phyloP scores from a whole-genome alignment of 495 filamentous ascomycete species.

The Friedmanniomyces simplex region DNA sequence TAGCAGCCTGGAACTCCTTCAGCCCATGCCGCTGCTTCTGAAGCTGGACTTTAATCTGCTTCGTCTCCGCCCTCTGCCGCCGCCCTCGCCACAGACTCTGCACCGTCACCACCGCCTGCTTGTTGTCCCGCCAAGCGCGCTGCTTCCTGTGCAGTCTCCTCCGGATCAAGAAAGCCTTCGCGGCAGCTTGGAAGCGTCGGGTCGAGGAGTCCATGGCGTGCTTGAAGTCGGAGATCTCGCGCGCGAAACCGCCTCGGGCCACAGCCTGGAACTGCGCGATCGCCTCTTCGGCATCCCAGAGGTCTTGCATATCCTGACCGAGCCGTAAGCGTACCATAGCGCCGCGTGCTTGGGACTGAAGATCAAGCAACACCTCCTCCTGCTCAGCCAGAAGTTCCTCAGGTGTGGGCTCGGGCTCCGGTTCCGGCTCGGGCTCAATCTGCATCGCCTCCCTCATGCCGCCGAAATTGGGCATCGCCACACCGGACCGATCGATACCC shows the following conservation, averaged over 20 bases:
- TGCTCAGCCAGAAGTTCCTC: constrained; percentile 72
- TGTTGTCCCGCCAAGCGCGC: constrained; percentile 57
- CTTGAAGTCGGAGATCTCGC: constrained; percentile 61
- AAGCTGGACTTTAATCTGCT: constrained; percentile 51
- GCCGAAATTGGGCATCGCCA: constrained; percentile 94
- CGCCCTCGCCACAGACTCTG: constrained; percentile 74
- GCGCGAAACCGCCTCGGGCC: constrained; percentile 66
- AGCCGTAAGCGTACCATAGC: constrained; percentile 67
- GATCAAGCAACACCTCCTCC: constrained; percentile 57
- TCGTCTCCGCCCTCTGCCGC: constrained; percentile 60
- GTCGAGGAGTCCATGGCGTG: constrained; percentile 62
- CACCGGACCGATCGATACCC: constrained; percentile 85
- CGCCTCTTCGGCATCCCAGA: constrained; percentile 81
- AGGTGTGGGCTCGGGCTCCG: constrained; percentile 71
- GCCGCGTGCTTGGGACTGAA: constrained; percentile 82
- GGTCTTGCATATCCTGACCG: constrained; percentile 69
- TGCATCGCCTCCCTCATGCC: constrained; percentile 95
- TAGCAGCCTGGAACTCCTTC: constrained; percentile 43
- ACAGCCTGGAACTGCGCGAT: constrained; percentile 73
- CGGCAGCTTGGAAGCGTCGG: constrained; percentile 68
- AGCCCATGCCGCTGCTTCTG: constrained; percentile 47
- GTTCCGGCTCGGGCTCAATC: constrained; percentile 54
- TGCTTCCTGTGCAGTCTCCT: constrained; percentile 50
- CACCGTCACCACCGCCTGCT: constrained; percentile 62
- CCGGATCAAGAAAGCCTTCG: constrained; percentile 69